phyloP scores from a whole-genome alignment of 2,329 filamentous ascomycete species.

The Chaetoscypha palmicola region DNA sequence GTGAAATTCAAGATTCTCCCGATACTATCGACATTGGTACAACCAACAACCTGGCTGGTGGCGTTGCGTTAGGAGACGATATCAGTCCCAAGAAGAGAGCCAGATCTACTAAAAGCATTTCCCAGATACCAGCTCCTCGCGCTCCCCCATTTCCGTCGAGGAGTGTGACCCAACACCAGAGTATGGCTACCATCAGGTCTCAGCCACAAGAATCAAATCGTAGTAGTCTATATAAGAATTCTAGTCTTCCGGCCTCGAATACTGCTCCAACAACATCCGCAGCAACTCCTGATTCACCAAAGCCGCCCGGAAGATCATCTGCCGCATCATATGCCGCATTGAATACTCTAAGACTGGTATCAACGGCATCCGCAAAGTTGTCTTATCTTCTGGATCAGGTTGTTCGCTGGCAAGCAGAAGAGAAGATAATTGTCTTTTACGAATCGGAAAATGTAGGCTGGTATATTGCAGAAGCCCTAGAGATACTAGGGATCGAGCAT shows the following conservation, averaged over 20 bases:
- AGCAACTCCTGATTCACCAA: no score
- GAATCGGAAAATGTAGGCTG: conserved; percentile 81
- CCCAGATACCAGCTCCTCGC: background rate
- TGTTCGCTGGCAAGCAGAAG: conserved; percentile 55
- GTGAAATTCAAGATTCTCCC: no score
- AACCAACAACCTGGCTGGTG: conserved; percentile 19
- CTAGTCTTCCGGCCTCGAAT: no score
- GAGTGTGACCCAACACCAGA: background rate
- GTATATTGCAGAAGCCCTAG: conserved; percentile 76
- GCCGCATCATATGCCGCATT: no score
- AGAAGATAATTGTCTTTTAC: conserved; percentile 92
- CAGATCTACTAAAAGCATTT: conserved; percentile 1
- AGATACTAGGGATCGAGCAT: conserved; percentile 58
- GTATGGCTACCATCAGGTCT: no score
- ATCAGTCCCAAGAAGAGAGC: conserved; percentile 13
- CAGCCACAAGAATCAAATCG: no score
- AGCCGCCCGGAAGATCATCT: no score
- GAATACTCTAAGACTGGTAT: no score
- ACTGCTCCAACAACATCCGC: no score
- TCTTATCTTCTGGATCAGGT: conserved; percentile 77
- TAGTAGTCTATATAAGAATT: no score
- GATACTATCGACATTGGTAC: conserved; percentile 8
- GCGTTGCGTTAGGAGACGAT: conserved; percentile 17
- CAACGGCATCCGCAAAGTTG: conserved; percentile 79
- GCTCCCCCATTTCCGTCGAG: background rate